A percentile compares a stretch with the other conserved stretches of the same genome.
Conservation (phyloP, 2,329 filamentous ascomycete species). For the Hypoxylon sp. region DNA sequence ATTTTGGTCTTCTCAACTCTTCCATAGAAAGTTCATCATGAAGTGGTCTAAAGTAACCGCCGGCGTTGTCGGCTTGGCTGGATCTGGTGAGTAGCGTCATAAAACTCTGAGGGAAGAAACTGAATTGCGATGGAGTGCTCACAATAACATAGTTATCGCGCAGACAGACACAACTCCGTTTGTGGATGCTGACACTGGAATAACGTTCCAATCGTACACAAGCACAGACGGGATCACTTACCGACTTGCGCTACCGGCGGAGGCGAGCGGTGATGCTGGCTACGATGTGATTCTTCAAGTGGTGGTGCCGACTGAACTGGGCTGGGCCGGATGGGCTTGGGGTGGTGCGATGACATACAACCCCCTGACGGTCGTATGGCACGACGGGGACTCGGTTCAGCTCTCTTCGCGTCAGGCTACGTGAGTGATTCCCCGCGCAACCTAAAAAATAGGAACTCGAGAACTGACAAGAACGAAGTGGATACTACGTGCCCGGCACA, state of each 20-base stretch:
- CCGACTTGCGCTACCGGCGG: conserved; percentile 48
- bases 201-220: conserved; percentile 55
- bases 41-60: conserved; percentile 43
- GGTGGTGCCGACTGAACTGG: conserved; percentile 48
- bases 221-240: conserved; percentile 47
- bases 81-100: conserved; percentile 43
- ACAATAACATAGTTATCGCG: conserved; percentile 35
- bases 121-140: conserved; percentile 7
- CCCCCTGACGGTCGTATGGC: conserved; percentile 52
- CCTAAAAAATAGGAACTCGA: too few species aligned
- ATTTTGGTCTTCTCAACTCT: conserved; percentile 13
- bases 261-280: conserved; percentile 40
- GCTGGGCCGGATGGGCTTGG: conserved; percentile 54
- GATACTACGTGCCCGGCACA: conserved; percentile 47
- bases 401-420: conserved; percentile 52
- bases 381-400: conserved; percentile 49
- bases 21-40: conserved; percentile 41
- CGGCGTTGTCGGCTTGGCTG: conserved; percentile 43
- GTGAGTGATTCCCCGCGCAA: conserved; percentile 46
- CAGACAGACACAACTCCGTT: conserved; percentile 49
- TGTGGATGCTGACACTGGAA: conserved; percentile 50
- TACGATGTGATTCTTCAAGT: conserved; percentile 53
- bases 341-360: conserved; percentile 54
- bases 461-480: conserved; percentile 44
- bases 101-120: background rate